Evolutionary conservation across 306 rosid genomes (phyloP).

Genomic region (Prunus salicina): DNA sequence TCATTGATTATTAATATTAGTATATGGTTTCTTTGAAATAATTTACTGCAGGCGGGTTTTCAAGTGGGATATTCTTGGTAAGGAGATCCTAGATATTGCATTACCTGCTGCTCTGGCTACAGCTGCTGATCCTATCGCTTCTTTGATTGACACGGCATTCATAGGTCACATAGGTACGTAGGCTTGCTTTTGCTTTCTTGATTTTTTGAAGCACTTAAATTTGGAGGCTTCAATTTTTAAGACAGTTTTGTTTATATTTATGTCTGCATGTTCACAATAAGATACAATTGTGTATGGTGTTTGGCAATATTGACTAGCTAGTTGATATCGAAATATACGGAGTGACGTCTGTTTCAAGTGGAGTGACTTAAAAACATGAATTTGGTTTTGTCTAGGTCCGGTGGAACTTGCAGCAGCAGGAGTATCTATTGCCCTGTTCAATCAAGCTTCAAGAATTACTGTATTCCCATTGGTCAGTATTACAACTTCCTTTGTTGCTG

Average conservation of each 20-base stretch:
- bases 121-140: conserved; percentile 98
- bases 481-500: conserved; percentile 95
- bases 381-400: conserved; percentile 45
- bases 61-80: conserved; percentile 68
- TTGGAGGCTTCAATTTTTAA: too few species aligned
- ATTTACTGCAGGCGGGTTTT: conserved; percentile 53
- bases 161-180: conserved; percentile 85
- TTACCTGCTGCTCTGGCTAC: conserved; percentile 90
- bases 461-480: conserved; percentile 93
- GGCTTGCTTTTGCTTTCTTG: background rate
- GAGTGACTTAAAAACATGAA: background rate
- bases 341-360: background rate
- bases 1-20: background rate
- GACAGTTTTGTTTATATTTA: background rate
- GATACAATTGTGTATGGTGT: background rate
- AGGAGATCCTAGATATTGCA: conserved; percentile 82
- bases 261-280: background rate
- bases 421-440: conserved; percentile 88
- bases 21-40: background rate
- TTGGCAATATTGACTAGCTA: background rate
- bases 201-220: background rate
- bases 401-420: conserved; percentile 98
- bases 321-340: background rate
- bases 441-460: conserved; percentile 93
- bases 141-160: conserved; percentile 94